phyloP scores from a whole-genome alignment of 2,329 filamentous ascomycete genomes.

The Penicillium brevicompactum region DNA sequence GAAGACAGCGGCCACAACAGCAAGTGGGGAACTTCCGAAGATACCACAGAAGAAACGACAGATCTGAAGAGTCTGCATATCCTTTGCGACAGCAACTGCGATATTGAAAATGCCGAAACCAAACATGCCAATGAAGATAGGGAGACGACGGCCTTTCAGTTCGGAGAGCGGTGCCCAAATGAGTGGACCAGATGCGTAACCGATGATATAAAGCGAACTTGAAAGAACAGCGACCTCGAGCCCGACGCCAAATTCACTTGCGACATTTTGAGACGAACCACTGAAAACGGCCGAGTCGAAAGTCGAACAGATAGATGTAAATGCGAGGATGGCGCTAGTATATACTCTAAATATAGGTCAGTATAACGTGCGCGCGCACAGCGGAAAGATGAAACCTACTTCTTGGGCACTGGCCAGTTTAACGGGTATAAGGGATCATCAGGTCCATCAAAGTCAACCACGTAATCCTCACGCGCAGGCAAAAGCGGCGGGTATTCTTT shows the following conservation, averaged over 20 bases:
- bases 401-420: slow-evolving; percentile 54
- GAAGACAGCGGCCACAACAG: slow-evolving; percentile 46
- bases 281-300: slow-evolving; percentile 67
- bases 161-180: slow-evolving; percentile 65
- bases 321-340: slow-evolving; percentile 25
- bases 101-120: slow-evolving; percentile 48
- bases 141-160: slow-evolving; percentile 58
- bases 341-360: slow-evolving; percentile 10
- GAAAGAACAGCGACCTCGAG: slow-evolving; percentile 46
- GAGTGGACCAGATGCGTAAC: slow-evolving; percentile 59
- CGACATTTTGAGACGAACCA: slow-evolving; percentile 59
- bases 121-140: slow-evolving; percentile 49
- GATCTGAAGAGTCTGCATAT: slow-evolving; percentile 38
- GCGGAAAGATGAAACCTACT: slow-evolving; percentile 31
- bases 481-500: slow-evolving; percentile 56
- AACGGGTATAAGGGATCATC: slow-evolving; percentile 55
- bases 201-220: slow-evolving; percentile 49
- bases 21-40: slow-evolving; percentile 47
- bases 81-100: slow-evolving; percentile 44
- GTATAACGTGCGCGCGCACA: not conserved
- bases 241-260: slow-evolving; percentile 47
- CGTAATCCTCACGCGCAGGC: slow-evolving; percentile 56
- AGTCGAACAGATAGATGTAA: slow-evolving; percentile 42
- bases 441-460: slow-evolving; percentile 56
- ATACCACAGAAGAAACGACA: slow-evolving; percentile 49